Evolutionary conservation across 495 filamentous ascomycete genomes (phyloP), one percentile per base, ranked within the genome.

Genomic region (Thermothielavioides terrestris): DNA sequence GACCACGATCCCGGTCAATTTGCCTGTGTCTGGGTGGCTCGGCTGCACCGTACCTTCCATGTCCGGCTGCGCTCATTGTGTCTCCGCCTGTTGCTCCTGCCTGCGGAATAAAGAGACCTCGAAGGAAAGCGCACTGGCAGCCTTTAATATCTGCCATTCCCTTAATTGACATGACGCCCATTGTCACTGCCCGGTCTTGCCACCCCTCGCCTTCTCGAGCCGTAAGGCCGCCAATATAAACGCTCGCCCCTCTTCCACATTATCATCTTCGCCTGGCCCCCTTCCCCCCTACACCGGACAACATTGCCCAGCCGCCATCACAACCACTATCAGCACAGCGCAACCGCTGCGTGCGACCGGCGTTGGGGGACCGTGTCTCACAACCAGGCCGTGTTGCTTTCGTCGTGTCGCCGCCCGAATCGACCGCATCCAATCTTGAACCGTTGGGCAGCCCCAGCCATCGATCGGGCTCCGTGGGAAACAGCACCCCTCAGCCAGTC

Each of bases 41-140:
- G 37, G 12, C 28, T 36, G 38, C 28, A 37, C 38, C 37, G 30
- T 42, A 57, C 61, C 59, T 66, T 66, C 61, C 61, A 50, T 56
- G 59, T 66, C 64, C 59, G 61, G 61, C 47, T 57, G 42, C 55
- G 54, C 40, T 57, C 57, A 61, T 64, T 66, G 59, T 62, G 43
- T 55, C 56, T 55, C 57, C 56, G 40, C 42, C 35, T n/a, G 53
- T 50, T 41, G 42, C 50, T 39, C 44, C 51, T 55, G 42, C 48
- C 57, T 28, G 46, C 21, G 40, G 59, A 62, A 65, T 65, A 64
- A 66, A 66, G 63, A 64, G 57, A 50, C 18, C 37, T 41, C 28
- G 28, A 42, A n/a, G 50, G 45, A 40, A 42, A 48, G 15, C 30
- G 47, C n/a, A n/a, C n/a, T n/a, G n/a, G n/a, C 43, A 52, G 30